Conservation (phyloP, 768 basidiomycete genomes). For the Punctularia strigosozonata region DNA sequence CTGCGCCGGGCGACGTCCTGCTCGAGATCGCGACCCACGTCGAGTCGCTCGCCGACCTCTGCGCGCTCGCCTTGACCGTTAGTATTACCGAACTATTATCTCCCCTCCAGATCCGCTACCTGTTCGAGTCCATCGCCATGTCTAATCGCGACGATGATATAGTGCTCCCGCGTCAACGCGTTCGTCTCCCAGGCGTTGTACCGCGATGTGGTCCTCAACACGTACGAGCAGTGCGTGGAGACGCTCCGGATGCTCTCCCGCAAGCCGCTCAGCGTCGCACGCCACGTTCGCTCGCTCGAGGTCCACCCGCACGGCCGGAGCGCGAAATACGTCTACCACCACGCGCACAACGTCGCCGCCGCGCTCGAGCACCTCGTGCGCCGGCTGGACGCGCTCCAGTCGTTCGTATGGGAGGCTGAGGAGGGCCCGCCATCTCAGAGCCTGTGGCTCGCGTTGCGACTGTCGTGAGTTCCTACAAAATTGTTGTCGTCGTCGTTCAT, state of each 20-base stretch:
- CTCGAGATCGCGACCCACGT: slow-evolving; percentile 52
- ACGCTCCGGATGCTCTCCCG: slow-evolving; percentile 55
- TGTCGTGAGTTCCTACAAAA: slow-evolving; percentile 33
- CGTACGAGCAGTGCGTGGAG: slow-evolving; percentile 42
- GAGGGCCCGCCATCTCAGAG: slow-evolving; percentile 49
- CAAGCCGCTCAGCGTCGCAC: slow-evolving; percentile 44
- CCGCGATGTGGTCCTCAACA: slow-evolving; percentile 39
- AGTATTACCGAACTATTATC: slow-evolving; percentile 15
- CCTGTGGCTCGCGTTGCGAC: slow-evolving; percentile 68
- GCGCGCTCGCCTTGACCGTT: slow-evolving; percentile 50
- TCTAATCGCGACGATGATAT: background rate
- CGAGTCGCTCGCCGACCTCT: slow-evolving; percentile 37
- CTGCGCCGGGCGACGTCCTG: slow-evolving; percentile 47
- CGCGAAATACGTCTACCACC: slow-evolving; percentile 5
- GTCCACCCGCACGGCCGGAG: slow-evolving; percentile 27
- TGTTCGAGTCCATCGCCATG: background rate
- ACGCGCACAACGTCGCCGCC: slow-evolving; percentile 29
- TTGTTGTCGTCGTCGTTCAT: background rate
- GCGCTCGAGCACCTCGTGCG: slow-evolving; percentile 38
- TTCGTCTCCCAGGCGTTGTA: slow-evolving; percentile 51
- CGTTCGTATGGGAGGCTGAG: slow-evolving; percentile 65
- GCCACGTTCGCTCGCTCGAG: slow-evolving; percentile 52
- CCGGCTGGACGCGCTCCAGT: slow-evolving; percentile 49
- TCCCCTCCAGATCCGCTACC: background rate
- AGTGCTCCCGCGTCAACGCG: slow-evolving; percentile 46